These are phyloP conservation scores for Glebionis coronaria DNA, from an alignment of 129 eudicot species.

Conservation along the genomic window DNA sequence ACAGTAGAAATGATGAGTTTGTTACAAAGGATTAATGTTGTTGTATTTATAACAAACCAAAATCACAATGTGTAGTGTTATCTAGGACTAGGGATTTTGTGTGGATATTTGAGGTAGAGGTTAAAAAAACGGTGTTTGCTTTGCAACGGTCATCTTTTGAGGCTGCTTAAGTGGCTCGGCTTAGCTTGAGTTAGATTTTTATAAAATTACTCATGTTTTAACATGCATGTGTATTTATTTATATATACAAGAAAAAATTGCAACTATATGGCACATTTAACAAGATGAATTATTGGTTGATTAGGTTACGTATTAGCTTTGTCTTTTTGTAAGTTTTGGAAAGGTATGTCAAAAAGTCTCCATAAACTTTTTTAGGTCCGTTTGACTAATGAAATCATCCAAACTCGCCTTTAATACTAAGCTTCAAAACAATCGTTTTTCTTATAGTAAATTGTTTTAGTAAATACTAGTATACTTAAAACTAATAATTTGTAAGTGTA, in stretches of 20 bases:
- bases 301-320: no score
- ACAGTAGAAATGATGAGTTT: slow-evolving; percentile 24
- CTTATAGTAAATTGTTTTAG: no score
- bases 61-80: slow-evolving; percentile 15
- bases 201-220: no score
- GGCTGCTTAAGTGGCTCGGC: slow-evolving; percentile 18
- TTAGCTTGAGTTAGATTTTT: not conserved
- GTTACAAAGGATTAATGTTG: not conserved
- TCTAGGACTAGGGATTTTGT: slow-evolving; percentile 6
- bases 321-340: no score
- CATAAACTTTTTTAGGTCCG: no score
- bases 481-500: not conserved
- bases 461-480: not conserved
- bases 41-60: slow-evolving; percentile 19
- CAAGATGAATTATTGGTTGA: not conserved
- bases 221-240: no score
- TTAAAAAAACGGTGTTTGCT: slow-evolving; percentile 21
- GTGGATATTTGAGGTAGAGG: slow-evolving; percentile 10
- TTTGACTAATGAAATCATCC: no score
- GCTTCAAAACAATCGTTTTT: no score
- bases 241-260: no score
- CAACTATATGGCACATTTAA: not conserved
- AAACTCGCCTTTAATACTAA: no score
- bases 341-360: no score
- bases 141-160: slow-evolving; percentile 36